Evolutionary conservation across 176 grass and related monocot species (phyloP).

Genomic region (Thinopyrum elongatum): DNA sequence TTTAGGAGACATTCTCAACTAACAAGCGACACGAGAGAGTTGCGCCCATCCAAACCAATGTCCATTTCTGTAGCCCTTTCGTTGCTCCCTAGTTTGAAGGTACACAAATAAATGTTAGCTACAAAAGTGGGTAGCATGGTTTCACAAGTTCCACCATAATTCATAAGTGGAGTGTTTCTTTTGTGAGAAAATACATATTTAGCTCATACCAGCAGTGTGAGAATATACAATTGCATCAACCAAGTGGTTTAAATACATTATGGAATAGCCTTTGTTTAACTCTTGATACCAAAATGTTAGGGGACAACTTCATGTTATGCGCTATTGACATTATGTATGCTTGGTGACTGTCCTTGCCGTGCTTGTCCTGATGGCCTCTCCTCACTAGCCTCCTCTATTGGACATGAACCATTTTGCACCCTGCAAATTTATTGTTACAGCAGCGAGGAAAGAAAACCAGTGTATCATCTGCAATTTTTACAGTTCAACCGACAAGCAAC

Average conservation of each 20-base stretch:
- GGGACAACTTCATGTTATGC: neutral
- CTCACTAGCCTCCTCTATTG: neutral
- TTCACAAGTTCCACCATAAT: neutral
- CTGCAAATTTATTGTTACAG: neutral
- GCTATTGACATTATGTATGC: neutral
- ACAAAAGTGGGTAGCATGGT: neutral
- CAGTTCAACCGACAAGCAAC: no score
- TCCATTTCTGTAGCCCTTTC: neutral
- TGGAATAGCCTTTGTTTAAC: neutral
- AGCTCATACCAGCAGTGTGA: neutral
- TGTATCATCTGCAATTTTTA: neutral
- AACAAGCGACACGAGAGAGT: neutral
- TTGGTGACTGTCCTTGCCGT: neutral
- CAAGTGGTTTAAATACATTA: neutral
- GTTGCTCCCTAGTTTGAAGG: neutral
- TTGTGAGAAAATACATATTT: neutral
- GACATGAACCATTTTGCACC: neutral
- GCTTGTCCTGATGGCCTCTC: neutral
- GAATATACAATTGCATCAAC: neutral
- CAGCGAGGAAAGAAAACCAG: neutral
- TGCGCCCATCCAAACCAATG: neutral
- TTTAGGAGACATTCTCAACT: neutral
- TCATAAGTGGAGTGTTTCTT: neutral
- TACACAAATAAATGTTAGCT: neutral
- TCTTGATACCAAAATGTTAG: neutral